A percentile compares a stretch with the other conserved stretches of the same genome.
Evolutionary conservation across 148 eudicot genomes (phyloP).

Genomic region (Camellia japonica): DNA sequence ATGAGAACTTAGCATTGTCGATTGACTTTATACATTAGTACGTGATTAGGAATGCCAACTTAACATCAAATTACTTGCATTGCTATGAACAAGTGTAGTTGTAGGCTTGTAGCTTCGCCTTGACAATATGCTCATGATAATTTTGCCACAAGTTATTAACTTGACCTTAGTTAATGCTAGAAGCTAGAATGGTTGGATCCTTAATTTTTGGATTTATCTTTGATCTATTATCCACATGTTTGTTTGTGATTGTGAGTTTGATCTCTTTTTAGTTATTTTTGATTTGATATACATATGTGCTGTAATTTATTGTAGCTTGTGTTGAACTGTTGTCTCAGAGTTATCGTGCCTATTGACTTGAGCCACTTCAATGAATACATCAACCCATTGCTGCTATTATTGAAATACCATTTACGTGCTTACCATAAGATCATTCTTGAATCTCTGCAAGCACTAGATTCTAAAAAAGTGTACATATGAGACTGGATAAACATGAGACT

Average conservation of each 20-base stretch:
- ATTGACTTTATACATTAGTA: not conserved
- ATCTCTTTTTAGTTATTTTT: not conserved
- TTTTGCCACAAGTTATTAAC: not conserved
- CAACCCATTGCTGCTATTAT: too few species aligned
- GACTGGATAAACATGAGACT: too few species aligned
- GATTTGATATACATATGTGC: not conserved
- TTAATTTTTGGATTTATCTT: not conserved
- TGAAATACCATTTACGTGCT: too few species aligned
- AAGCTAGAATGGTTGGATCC: not conserved
- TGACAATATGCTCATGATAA: not conserved
- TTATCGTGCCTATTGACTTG: not conserved
- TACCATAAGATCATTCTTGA: too few species aligned
- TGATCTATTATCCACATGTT: not conserved
- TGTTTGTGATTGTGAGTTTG: not conserved
- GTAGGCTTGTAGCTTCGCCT: not conserved
- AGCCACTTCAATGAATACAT: not conserved
- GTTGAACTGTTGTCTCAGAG: not conserved
- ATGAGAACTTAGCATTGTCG: not conserved
- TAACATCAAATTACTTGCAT: not conserved
- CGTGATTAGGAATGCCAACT: not conserved
- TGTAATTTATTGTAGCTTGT: not conserved
- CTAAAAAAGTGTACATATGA: too few species aligned
- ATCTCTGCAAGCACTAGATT: too few species aligned
- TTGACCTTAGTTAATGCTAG: not conserved
- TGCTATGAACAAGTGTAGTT: not conserved